Evolutionary conservation across 2,329 filamentous ascomycete genomes (phyloP).

Genomic region (Drechslerella dactyloides): DNA sequence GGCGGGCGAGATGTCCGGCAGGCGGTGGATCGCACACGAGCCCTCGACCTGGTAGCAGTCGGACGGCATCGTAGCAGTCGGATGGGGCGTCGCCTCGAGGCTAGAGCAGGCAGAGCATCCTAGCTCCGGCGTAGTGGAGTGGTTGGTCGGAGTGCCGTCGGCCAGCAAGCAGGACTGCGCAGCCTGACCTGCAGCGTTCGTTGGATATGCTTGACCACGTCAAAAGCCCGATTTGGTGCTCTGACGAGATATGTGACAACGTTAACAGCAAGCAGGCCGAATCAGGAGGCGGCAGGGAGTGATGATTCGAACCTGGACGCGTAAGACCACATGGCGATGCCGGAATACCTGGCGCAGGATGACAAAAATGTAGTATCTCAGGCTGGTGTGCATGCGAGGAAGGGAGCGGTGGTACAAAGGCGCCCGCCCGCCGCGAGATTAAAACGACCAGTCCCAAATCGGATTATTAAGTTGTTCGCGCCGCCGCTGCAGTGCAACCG

Average conservation of each 20-base stretch:
- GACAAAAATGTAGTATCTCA: not conserved
- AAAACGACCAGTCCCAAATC: no score
- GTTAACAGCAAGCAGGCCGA: not conserved
- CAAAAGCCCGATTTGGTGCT: not conserved
- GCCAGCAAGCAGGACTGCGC: not conserved
- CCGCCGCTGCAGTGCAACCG: no score
- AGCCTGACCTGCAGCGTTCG: not conserved
- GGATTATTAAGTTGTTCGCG: no score
- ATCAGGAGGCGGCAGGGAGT: not conserved
- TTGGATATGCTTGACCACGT: constrained; percentile 4
- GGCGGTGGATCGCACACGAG: not conserved
- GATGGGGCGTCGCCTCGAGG: no score
- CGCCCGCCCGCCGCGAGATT: no score
- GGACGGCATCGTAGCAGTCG: no score
- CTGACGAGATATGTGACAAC: not conserved
- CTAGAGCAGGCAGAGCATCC: no score
- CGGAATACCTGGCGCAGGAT: not conserved
- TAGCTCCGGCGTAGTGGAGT: no score
- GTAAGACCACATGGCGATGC: constrained; percentile 9
- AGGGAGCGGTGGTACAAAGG: no score
- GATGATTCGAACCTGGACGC: constrained; percentile 2
- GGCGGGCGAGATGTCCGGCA: not conserved
- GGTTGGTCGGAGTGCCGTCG: not conserved
- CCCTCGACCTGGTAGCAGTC: no score
- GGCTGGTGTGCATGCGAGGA: no score